Evolutionary conservation across 208 protist genomes (phyloP).

Genomic region (Crithidia bombi): DNA sequence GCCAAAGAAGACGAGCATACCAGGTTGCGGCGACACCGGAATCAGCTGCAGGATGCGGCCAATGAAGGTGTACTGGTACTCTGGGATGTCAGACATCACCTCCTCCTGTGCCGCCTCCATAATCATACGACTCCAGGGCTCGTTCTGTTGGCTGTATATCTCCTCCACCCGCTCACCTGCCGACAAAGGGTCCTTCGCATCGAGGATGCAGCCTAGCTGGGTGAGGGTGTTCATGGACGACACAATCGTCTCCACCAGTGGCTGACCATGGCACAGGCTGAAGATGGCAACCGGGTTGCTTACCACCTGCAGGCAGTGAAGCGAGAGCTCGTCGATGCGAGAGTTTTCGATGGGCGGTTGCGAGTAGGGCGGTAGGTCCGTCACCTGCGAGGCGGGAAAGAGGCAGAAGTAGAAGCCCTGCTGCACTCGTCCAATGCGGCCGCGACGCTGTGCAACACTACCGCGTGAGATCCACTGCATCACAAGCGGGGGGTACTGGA

Average conservation of each 20-base stretch:
- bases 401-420: constrained; percentile 85
- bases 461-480: constrained; percentile 78
- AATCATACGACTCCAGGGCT: constrained; percentile 37
- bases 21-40: constrained; percentile 64
- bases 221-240: constrained; percentile 72
- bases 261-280: constrained; percentile 75
- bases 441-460: constrained; percentile 75
- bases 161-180: constrained; percentile 43
- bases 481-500: constrained; percentile 84
- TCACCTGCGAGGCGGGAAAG: constrained; percentile 57
- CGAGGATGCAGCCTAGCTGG: constrained; percentile 76
- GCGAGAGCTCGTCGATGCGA: constrained; percentile 73
- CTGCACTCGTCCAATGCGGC: constrained; percentile 84
- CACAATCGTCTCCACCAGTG: constrained; percentile 58
- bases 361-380: constrained; percentile 43
- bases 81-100: constrained; percentile 36
- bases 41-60: constrained; percentile 76
- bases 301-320: constrained; percentile 82
- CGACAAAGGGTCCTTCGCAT: constrained; percentile 33
- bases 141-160: constrained; percentile 31
- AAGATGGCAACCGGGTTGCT: constrained; percentile 72
- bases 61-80: constrained; percentile 69
- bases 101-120: constrained; percentile 33
- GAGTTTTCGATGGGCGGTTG: constrained; percentile 54
- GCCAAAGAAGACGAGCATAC: constrained; percentile 77